These are phyloP conservation scores for Ogataea parapolymorpha DNA, from an alignment of 805 yeast genomes.

Conservation along the genomic window DNA sequence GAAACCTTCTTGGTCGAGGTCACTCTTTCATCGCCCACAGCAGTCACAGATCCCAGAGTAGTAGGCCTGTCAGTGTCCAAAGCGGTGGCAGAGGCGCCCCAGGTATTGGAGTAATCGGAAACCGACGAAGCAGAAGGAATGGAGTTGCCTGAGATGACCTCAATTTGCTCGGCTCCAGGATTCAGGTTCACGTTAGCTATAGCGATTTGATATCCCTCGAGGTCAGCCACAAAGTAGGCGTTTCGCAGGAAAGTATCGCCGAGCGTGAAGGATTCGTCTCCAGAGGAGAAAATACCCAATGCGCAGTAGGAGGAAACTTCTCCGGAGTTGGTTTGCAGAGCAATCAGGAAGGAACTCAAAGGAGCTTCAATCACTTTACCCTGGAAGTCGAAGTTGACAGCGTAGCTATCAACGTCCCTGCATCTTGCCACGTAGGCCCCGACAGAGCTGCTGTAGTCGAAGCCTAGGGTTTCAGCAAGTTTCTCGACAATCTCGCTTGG, in stretches of 20 bases:
- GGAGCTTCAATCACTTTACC: slow-evolving; percentile 57
- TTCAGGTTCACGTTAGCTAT: slow-evolving; percentile 44
- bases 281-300: slow-evolving; percentile 38
- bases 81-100: slow-evolving; percentile 22
- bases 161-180: slow-evolving; percentile 39
- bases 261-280: slow-evolving; percentile 37
- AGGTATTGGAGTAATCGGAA: slow-evolving; percentile 43
- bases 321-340: slow-evolving; percentile 17
- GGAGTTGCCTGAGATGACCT: slow-evolving; percentile 37
- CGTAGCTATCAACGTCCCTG: slow-evolving; percentile 23
- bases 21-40: neutral
- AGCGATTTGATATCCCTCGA: slow-evolving; percentile 42
- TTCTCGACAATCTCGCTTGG: slow-evolving; percentile 35
- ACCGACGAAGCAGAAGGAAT: slow-evolving; percentile 55
- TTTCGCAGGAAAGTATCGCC: slow-evolving; percentile 54
- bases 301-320: slow-evolving; percentile 38
- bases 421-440: slow-evolving; percentile 52
- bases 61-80: slow-evolving; percentile 5
- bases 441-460: slow-evolving; percentile 37
- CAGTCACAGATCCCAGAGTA: slow-evolving; percentile 4
- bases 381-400: slow-evolving; percentile 50
- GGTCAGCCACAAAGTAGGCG: slow-evolving; percentile 54
- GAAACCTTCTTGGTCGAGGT: neutral
- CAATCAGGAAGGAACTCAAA: slow-evolving; percentile 28
- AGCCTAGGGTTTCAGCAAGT: slow-evolving; percentile 34